A percentile compares a stretch with the other conserved stretches of the same genome.
These are phyloP conservation scores for Clarkia xantiana DNA, from an alignment of 345 rosid genomes.

Conservation along the genomic window DNA sequence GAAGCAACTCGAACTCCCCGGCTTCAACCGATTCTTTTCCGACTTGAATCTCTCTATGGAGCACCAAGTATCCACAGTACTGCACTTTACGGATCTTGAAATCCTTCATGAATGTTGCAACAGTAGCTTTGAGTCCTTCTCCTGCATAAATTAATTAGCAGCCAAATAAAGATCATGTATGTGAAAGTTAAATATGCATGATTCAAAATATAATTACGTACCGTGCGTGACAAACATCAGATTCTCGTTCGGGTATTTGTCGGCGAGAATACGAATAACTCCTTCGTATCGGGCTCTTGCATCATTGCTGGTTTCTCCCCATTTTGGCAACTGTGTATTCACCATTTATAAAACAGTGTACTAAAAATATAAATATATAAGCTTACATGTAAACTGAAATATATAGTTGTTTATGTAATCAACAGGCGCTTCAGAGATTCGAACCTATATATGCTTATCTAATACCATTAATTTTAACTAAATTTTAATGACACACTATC, in stretches of 20 bases:
- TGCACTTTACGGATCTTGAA: conserved; percentile 28
- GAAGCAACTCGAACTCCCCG: not conserved
- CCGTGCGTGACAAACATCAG: conserved; percentile 82
- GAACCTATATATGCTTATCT: no score
- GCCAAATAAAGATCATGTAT: no score
- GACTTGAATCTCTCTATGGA: conserved; percentile 24
- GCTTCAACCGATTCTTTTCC: not conserved
- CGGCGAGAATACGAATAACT: conserved; percentile 44
- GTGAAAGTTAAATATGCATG: no score
- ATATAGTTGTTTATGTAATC: no score
- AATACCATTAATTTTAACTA: no score
- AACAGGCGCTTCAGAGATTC: no score
- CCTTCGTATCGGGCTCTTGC: conserved; percentile 44
- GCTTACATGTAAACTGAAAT: no score
- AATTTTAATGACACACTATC: no score
- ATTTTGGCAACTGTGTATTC: conserved; percentile 41
- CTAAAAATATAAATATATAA: no score
- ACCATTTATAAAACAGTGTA: no score
- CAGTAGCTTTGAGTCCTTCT: conserved; percentile 55
- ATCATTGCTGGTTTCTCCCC: conserved; percentile 42
- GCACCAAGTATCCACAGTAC: conserved; percentile 48
- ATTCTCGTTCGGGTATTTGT: conserved; percentile 67
- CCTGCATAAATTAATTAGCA: conserved; percentile 27
- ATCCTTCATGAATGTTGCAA: conserved; percentile 36
- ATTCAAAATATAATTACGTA: no score